Percentiles rank a stretch among this genome's conserved stretches.
These are phyloP conservation scores for Ramalina peruviana DNA, from an alignment of 495 filamentous ascomycete species.

Conservation along the genomic window DNA sequence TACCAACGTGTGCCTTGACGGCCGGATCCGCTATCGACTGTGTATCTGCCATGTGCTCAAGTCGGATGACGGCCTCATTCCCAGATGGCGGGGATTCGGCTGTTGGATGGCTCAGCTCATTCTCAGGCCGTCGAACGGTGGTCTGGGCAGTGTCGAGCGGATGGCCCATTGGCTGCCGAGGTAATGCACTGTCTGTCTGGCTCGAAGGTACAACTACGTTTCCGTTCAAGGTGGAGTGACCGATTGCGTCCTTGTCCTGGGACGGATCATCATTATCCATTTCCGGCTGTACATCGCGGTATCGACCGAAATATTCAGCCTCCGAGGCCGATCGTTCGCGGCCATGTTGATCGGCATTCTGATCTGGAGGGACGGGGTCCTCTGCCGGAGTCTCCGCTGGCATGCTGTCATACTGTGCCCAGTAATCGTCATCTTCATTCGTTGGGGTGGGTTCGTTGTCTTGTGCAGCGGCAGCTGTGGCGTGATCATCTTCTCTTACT, in stretches of 20 bases:
- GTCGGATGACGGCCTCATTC: constrained; percentile 45
- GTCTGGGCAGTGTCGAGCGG: background rate
- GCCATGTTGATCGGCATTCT: constrained; percentile 22
- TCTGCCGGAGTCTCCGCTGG: constrained; percentile 63
- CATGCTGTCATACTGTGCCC: constrained; percentile 85
- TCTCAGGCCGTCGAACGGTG: background rate
- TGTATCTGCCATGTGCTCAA: constrained; percentile 50
- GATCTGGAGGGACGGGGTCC: constrained; percentile 28
- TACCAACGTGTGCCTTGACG: constrained; percentile 77
- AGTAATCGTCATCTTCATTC: constrained; percentile 76
- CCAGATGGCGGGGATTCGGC: constrained; percentile 36
- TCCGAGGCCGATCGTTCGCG: constrained; percentile 37
- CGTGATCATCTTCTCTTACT: constrained; percentile 7
- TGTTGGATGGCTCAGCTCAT: constrained; percentile 28
- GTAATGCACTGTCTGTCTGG: constrained; percentile 10
- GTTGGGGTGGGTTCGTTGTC: constrained; percentile 34
- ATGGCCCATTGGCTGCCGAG: too few relatives aligned
- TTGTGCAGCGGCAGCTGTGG: constrained; percentile 11
- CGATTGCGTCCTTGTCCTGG: constrained; percentile 37
- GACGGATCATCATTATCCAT: constrained; percentile 79
- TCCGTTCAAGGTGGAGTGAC: constrained; percentile 41
- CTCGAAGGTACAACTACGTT: constrained; percentile 29
- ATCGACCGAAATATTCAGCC: constrained; percentile 74
- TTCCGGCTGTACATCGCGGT: constrained; percentile 75
- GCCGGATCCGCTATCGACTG: constrained; percentile 60